Conservation (phyloP, 345 rosid genomes). For the Brassica carinata region DNA sequence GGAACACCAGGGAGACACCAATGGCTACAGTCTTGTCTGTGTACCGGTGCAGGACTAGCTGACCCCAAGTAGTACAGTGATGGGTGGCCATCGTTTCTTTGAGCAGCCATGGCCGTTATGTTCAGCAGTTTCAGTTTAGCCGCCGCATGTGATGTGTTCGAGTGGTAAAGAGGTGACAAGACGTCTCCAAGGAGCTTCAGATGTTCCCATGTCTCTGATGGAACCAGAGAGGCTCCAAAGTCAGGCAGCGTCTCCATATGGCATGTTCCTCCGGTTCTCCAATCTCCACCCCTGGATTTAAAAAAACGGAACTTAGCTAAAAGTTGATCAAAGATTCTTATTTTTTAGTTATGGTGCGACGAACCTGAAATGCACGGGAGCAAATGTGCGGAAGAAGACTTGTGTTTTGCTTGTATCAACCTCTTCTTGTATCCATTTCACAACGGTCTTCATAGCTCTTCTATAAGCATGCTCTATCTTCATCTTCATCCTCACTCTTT, state of each 20-base stretch:
- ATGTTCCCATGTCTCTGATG: slow-evolving; percentile 56
- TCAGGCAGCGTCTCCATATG: slow-evolving; percentile 87
- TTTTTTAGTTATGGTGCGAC: neutral
- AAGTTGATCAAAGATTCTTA: neutral
- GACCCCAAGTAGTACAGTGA: slow-evolving; percentile 72
- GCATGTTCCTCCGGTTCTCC: slow-evolving; percentile 87
- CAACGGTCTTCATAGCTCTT: slow-evolving; percentile 69
- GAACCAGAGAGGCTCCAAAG: slow-evolving; percentile 47
- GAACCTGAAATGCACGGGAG: slow-evolving; percentile 98
- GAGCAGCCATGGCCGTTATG: slow-evolving; percentile 66
- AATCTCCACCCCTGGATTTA: slow-evolving; percentile 72
- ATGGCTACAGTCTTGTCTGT: slow-evolving; percentile 92
- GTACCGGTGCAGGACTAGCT: slow-evolving; percentile 63
- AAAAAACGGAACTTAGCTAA: neutral
- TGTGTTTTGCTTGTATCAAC: slow-evolving; percentile 70
- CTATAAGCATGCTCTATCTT: slow-evolving; percentile 59
- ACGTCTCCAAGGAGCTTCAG: slow-evolving; percentile 50
- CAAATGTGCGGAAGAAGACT: slow-evolving; percentile 84
- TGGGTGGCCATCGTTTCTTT: slow-evolving; percentile 85
- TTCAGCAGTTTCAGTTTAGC: slow-evolving; percentile 56
- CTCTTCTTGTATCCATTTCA: slow-evolving; percentile 64
- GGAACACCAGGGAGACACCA: slow-evolving; percentile 99
- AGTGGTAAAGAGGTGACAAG: slow-evolving; percentile 39
- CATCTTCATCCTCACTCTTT: slow-evolving; percentile 60
- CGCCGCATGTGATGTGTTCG: slow-evolving; percentile 30